A percentile compares a stretch with the other conserved stretches of the same genome.
Evolutionary conservation across 163 green algal genomes (phyloP).

Genomic region (Scenedesmus sp.): DNA sequence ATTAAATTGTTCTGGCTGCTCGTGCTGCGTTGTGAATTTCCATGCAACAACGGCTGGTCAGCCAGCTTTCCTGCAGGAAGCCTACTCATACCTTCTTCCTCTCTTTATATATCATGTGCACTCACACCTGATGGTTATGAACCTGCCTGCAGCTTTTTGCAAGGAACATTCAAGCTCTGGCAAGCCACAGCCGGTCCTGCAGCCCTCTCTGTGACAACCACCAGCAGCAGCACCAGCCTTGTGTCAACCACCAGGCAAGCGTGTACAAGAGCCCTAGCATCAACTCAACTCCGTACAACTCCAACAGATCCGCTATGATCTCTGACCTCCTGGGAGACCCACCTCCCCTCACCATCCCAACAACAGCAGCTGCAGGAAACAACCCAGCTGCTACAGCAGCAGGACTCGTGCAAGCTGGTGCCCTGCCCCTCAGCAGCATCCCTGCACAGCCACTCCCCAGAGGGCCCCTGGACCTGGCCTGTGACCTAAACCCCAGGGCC

Average conservation of each 20-base stretch:
- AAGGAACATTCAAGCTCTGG: no score
- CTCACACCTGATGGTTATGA: no score
- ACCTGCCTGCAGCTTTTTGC: no score
- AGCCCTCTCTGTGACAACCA: no score
- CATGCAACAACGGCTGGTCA: background rate
- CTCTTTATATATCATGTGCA: no score
- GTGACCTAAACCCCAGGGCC: background rate
- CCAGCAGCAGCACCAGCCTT: no score
- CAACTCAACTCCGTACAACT: background rate
- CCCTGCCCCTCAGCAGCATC: conserved; percentile 3
- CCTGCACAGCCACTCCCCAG: background rate
- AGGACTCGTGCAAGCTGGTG: background rate
- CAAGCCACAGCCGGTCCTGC: no score
- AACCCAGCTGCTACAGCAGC: background rate
- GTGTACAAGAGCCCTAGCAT: background rate
- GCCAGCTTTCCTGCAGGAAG: background rate
- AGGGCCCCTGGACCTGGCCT: background rate
- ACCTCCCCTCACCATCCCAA: background rate
- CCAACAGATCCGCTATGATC: background rate
- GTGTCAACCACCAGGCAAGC: background rate
- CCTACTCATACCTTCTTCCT: background rate
- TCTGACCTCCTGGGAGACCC: background rate
- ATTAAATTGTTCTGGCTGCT: background rate
- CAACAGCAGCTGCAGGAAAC: background rate
- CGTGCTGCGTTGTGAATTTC: background rate